Evolutionary conservation across 148 eudicot genomes (phyloP).

Genomic region (Heliamphora exappendiculata): DNA sequence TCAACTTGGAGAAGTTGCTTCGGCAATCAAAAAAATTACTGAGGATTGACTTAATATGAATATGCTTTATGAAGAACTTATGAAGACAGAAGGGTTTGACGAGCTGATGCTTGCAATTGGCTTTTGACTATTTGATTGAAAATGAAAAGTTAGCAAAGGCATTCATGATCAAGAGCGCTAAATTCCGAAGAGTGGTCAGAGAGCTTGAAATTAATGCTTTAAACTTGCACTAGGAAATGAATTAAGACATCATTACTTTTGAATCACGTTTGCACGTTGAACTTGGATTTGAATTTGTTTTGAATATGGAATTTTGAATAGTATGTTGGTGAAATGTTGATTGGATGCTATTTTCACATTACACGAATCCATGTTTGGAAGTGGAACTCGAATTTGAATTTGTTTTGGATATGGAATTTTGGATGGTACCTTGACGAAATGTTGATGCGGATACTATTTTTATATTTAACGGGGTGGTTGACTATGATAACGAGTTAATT

Average conservation of each 20-base stretch:
- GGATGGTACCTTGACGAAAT: too few species aligned
- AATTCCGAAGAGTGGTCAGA: not conserved
- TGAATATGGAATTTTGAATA: not conserved
- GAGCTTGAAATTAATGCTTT: not conserved
- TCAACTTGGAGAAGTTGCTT: not conserved
- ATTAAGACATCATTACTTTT: not conserved
- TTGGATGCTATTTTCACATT: not conserved
- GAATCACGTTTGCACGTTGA: not conserved
- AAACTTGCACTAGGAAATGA: not conserved
- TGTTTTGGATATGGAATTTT: too few species aligned
- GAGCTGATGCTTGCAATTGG: not conserved
- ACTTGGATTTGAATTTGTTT: not conserved
- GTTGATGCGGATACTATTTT: too few species aligned
- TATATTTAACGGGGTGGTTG: too few species aligned
- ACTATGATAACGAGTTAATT: too few species aligned
- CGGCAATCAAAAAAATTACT: not conserved
- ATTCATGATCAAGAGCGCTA: not conserved
- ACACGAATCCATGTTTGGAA: too few species aligned
- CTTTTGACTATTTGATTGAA: not conserved
- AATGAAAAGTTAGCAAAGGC: not conserved
- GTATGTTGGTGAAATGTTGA: not conserved
- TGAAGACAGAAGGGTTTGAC: not conserved
- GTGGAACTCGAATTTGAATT: too few species aligned
- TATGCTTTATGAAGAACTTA: too few species aligned
- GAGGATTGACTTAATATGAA: not conserved